Evolutionary conservation across 1,284 basidiomycete species (phyloP), one percentile per base, ranked within the genome.

Genomic region (Gomphus bonarii): DNA sequence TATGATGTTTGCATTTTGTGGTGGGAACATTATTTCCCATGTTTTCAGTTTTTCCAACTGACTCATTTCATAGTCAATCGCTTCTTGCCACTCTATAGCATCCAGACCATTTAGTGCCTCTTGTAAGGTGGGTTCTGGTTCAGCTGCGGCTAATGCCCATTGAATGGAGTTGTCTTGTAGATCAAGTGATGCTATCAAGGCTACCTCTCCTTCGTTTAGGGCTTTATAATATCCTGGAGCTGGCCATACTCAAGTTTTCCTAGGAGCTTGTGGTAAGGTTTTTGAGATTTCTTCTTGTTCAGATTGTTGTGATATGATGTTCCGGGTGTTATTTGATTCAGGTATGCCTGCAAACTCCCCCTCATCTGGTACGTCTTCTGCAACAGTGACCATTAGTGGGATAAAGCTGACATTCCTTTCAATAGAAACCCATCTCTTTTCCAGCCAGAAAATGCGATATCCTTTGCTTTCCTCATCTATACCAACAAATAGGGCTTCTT

Each of bases 381-480:
- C 25, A 10, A 46, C 6, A 10, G 43, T 28, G 1, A 46, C 18
- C 18, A 35, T 35, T 12, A 9, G 33, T 35, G 33, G 33, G 33
- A 35, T 12, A 35, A 35, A 35, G 11, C 33, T 35, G 11, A 35
- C 33, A 35, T 8, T 9, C 33, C 33, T 50, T 31, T 30, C n/a
- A 10, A 35, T 35, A 35, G 33, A 35, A 35, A 35, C 33, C 11
- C 33, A 35, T 35, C 33, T 35, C 33, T 43, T 43, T n/a, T 43
- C 42, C 2, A 68, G 67, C 69, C 70, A 74, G 56, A 73, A 73
- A 20, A 74, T 63, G 0, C 65, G 51, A 40, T 65, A 62, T 0
- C 65, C 72, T 44, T 69, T 70, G 31, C 63, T 66, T 30, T 66
- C 57, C 1, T 54, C 38, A 74, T 52, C 55, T 66, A 74, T 46